These are phyloP conservation scores for Yamadazyma insecticola DNA, from an alignment of 805 yeast species.

Conservation along the genomic window DNA sequence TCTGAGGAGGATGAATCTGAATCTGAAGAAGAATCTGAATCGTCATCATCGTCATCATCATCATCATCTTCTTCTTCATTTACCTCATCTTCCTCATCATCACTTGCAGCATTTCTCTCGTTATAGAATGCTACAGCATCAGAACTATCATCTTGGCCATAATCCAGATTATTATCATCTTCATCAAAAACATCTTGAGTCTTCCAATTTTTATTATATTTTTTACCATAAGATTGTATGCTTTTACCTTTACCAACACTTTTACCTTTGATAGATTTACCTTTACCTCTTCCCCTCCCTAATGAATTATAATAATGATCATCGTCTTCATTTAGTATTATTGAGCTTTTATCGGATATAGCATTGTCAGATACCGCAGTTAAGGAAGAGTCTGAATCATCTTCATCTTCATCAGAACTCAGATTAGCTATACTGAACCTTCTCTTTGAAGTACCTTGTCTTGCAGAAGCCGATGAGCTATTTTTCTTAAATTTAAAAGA, in stretches of 20 bases:
- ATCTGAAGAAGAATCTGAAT: constrained; percentile 17
- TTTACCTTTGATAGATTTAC: constrained; percentile 3
- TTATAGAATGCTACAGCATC: too few relatives aligned
- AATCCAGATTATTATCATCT: constrained; percentile 1
- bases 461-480: too few relatives aligned
- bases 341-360: constrained; percentile 8
- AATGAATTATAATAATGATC: background rate
- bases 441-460: constrained; percentile 16
- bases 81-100: constrained; percentile 16
- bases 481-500: constrained; percentile 7
- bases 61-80: constrained; percentile 11
- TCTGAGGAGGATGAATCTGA: constrained; percentile 45
- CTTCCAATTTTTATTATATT: constrained; percentile 2
- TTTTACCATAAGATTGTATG: constrained; percentile 3
- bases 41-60: constrained; percentile 12
- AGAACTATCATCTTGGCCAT: too few relatives aligned
- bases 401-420: constrained; percentile 16
- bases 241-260: constrained; percentile 4
- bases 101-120: background rate
- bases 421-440: constrained; percentile 35
- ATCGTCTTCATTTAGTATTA: constrained; percentile 3
- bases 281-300: constrained; percentile 2
- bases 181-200: background rate
- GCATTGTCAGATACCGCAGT: constrained; percentile 34
- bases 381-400: constrained; percentile 32